Percentiles rank a stretch among this genome's conserved stretches.
Evolutionary conservation across 2,329 filamentous ascomycete genomes (phyloP).

Genomic region (Ceratocystiopsis minuta): DNA sequence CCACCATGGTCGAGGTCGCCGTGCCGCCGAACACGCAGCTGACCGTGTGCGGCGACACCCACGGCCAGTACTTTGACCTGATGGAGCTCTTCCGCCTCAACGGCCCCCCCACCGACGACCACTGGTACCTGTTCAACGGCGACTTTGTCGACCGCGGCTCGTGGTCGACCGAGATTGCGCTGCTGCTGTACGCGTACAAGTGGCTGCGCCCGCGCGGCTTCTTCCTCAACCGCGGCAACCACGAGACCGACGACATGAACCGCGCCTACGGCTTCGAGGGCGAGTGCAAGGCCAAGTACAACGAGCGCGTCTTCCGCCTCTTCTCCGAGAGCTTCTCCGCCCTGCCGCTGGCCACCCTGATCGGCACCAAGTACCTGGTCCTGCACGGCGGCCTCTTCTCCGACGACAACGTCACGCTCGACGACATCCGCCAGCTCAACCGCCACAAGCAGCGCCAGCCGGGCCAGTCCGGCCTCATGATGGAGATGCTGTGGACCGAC

Average conservation of each 20-base stretch:
- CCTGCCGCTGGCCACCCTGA: conserved; percentile 74
- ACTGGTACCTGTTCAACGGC: conserved; percentile 94
- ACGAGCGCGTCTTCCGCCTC: conserved; percentile 81
- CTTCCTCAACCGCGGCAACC: conserved; percentile 95
- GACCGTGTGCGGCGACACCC: conserved; percentile 93
- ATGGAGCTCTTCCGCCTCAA: conserved; percentile 92
- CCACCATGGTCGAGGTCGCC: conserved; percentile 90
- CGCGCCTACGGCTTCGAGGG: conserved; percentile 95
- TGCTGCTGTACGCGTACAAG: conserved; percentile 91
- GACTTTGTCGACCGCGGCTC: conserved; percentile 96
- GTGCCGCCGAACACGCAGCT: conserved; percentile 61
- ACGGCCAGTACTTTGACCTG: conserved; percentile 95
- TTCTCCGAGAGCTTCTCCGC: conserved; percentile 98
- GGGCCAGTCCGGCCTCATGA: conserved; percentile 89
- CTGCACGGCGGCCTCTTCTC: conserved; percentile 93
- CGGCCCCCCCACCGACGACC: conserved; percentile 65
- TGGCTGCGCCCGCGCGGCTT: conserved; percentile 76
- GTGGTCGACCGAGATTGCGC: conserved; percentile 93
- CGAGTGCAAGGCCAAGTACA: conserved; percentile 97
- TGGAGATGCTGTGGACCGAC: conserved; percentile 99
- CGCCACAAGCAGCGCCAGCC: conserved; percentile 29
- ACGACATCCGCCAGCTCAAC: conserved; percentile 55
- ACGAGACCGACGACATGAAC: conserved; percentile 99
- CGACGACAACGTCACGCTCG: conserved; percentile 76
- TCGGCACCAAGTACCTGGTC: conserved; percentile 79